Base-by-base conservation (phyloP, 129 eudicot genomes). In the Flaveria brownii region DNA sequence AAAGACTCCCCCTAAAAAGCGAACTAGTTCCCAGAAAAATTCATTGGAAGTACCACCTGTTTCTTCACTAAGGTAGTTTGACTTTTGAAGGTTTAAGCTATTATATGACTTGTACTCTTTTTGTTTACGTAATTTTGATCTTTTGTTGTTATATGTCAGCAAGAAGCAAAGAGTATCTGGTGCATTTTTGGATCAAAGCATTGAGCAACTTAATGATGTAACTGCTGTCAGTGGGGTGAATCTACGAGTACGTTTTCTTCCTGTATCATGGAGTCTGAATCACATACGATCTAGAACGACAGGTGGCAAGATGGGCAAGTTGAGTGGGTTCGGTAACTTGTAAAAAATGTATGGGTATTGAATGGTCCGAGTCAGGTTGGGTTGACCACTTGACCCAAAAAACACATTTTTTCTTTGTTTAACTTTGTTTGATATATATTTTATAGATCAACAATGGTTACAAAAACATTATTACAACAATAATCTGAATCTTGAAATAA, bases 221-320 rank as follows among this genome's bases (percentile, higher is more conserved):
- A 89, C 94, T 78, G 93, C 96, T 79, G 90, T 89, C 33, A 89
- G 99, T 80, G 99, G 99, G 67, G 93, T 94, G 65, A 82, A 94
- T 87, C 90, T 94, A 50, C 78, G 84, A 93, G 99, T 91, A 87
- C 54, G 81, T 64, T 43, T 17, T 72, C 16, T 41, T 62, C 61
- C 56, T 2, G 16, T 63, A 39, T 63, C 25, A 36, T 62, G 73
- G 73, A 63, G 50, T 72, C 51, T 61, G 17, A 36, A 70, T 76
- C 45, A 51, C 30, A 18, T 16, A 30, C 62, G 50, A 17, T 39
- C 41, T 16, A 33, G 61, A 18, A 55, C 9, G 7, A 17, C 12
- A 54, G 61, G 62, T 55, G 61, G 28, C 22, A 8, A 17, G 62
- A 9, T 55, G 62, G 10, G 62, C 62, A 22, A 9, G 28, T 55